A percentile compares a stretch with the other conserved stretches of the same genome.
phyloP scores from a whole-genome alignment of 129 eudicot species.

The Arctium lappa region DNA sequence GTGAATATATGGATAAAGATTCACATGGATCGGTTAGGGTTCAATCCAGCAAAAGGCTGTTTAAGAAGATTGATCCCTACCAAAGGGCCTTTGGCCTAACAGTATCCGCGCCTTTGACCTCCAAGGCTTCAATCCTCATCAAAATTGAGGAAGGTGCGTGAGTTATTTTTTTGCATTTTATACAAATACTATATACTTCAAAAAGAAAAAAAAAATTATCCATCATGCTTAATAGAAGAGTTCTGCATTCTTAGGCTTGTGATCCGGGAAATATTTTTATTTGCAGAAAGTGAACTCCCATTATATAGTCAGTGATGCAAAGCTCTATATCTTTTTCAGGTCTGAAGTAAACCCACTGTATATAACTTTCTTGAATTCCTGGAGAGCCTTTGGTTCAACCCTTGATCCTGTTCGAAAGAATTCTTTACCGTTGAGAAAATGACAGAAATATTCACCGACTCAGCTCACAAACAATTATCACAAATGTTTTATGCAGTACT shows the following conservation, averaged over 20 bases:
- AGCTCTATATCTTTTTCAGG: constrained; percentile 28
- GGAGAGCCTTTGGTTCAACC: neutral
- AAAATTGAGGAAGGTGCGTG: neutral
- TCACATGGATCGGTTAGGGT: neutral
- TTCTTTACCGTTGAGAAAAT: constrained; percentile 22
- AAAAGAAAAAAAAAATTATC: neutral
- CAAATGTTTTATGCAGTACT: constrained; percentile 53
- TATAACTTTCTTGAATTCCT: neutral
- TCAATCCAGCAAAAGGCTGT: neutral
- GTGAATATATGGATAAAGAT: neutral
- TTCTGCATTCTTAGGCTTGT: neutral
- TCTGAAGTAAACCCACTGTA: neutral
- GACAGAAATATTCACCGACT: constrained; percentile 46
- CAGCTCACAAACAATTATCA: constrained; percentile 52
- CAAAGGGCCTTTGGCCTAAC: neutral
- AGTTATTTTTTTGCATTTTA: neutral
- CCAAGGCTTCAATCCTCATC: neutral
- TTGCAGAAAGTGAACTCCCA: constrained; percentile 12
- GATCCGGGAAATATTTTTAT: neutral
- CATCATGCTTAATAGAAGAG: neutral
- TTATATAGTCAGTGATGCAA: neutral
- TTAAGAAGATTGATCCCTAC: neutral
- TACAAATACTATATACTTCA: neutral
- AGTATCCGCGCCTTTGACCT: neutral
- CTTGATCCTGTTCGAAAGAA: neutral